phyloP scores from a whole-genome alignment of 495 filamentous ascomycete genomes.

The Penicillium canariense region DNA sequence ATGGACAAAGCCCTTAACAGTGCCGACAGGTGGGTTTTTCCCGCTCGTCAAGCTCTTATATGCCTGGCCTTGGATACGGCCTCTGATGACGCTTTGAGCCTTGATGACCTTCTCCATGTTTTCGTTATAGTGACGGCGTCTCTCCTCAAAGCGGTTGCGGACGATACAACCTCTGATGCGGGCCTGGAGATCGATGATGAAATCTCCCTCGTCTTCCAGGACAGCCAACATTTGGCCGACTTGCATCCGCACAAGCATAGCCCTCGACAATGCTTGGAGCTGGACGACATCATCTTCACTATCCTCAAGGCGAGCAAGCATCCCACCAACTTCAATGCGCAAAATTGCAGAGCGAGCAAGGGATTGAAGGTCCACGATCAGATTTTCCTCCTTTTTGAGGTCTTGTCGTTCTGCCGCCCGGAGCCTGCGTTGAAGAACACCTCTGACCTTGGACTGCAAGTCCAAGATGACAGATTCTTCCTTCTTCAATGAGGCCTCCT shows the following conservation, averaged over 20 bases:
- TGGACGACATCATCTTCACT: conserved; percentile 68
- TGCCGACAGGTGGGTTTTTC: conserved; percentile 96
- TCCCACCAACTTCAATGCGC: conserved; percentile 65
- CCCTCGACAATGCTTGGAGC: conserved; percentile 73
- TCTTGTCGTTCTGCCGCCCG: conserved; percentile 49
- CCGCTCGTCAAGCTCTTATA: conserved; percentile 94
- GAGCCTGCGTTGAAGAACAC: conserved; percentile 40
- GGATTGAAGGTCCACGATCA: conserved; percentile 68
- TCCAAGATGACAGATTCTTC: conserved; percentile 37
- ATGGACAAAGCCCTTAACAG: conserved; percentile 96
- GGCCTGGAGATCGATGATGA: conserved; percentile 71
- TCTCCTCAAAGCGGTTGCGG: conserved; percentile 72
- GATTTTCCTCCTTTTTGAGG: conserved; percentile 55
- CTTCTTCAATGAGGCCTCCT: conserved; percentile 30
- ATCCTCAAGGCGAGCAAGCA: conserved; percentile 74
- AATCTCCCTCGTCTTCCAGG: conserved; percentile 78
- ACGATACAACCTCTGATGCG: conserved; percentile 71
- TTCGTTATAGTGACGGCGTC: conserved; percentile 82
- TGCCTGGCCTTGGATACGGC: conserved; percentile 90
- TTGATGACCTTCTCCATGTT: conserved; percentile 99
- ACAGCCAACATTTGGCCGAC: conserved; percentile 68
- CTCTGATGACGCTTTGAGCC: conserved; percentile 93
- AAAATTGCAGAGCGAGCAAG: conserved; percentile 71
- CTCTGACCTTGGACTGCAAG: conserved; percentile 50
- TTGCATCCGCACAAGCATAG: conserved; percentile 70